Evolutionary conservation across 176 grass and related monocot species (phyloP).

Genomic region (Thalia dealbata): DNA sequence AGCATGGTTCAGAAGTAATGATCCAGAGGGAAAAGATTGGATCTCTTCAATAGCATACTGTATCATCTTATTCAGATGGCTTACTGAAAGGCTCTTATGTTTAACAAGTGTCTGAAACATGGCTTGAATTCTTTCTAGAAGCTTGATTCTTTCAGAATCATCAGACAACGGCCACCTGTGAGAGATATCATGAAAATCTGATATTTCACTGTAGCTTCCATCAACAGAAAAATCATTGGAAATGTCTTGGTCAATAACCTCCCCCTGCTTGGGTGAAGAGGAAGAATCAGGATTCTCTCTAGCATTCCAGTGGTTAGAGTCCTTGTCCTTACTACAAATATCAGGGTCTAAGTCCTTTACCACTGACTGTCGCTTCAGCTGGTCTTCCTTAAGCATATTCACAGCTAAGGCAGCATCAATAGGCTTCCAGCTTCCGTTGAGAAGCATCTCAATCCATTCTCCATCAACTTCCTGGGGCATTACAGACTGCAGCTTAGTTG

Average conservation of each 20-base stretch:
- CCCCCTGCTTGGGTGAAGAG: constrained; percentile 36
- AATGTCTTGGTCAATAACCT: constrained; percentile 22
- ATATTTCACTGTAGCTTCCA: neutral
- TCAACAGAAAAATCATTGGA: constrained; percentile 21
- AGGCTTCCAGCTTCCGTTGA: constrained; percentile 55
- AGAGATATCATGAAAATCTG: constrained; percentile 1
- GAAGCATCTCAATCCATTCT: constrained; percentile 58
- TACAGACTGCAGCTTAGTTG: constrained; percentile 26
- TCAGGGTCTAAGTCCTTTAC: neutral
- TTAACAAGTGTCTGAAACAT: constrained; percentile 57
- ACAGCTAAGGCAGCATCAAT: constrained; percentile 42
- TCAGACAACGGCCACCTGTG: constrained; percentile 66
- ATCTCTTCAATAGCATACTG: constrained; percentile 61
- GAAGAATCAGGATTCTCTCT: constrained; percentile 64
- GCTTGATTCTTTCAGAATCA: constrained; percentile 53
- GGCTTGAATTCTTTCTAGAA: constrained; percentile 62
- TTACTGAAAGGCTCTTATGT: constrained; percentile 54
- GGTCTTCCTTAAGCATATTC: constrained; percentile 53
- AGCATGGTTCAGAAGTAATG: constrained; percentile 41
- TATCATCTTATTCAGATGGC: constrained; percentile 62
- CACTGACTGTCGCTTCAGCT: constrained; percentile 2
- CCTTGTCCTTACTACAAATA: constrained; percentile 38
- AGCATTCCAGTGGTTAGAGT: constrained; percentile 41
- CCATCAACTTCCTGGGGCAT: constrained; percentile 51
- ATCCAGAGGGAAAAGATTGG: constrained; percentile 37